Evolutionary conservation across 768 basidiomycete species (phyloP).

Genomic region (Lactarius hatsudake): DNA sequence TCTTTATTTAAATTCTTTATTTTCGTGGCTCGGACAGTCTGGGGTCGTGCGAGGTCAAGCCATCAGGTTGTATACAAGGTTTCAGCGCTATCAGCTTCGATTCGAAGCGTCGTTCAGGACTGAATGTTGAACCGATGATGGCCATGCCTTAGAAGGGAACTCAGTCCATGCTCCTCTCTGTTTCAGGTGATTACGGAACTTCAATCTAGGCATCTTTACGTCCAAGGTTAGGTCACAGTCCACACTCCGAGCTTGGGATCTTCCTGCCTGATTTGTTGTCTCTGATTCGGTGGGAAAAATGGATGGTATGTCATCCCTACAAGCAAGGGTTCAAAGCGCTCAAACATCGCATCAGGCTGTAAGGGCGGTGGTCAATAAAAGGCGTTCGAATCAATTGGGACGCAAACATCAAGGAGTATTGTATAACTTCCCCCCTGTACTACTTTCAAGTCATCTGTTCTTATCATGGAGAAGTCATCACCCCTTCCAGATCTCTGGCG

Average conservation of each 20-base stretch:
- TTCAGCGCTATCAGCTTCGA: not conserved
- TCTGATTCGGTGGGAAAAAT: not conserved
- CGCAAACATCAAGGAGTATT: not conserved
- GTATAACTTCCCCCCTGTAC: not conserved
- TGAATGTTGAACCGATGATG: not conserved
- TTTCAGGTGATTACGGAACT: not conserved
- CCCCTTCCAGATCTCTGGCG: not conserved
- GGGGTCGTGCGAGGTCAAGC: not conserved
- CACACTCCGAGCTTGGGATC: not conserved
- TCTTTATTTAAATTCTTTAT: not conserved
- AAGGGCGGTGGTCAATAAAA: not conserved
- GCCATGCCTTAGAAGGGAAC: not conserved
- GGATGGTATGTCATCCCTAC: not conserved
- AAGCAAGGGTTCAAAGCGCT: not conserved
- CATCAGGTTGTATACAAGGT: not conserved
- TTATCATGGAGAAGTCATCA: not conserved
- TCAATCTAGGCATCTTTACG: not conserved
- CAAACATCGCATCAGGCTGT: not conserved
- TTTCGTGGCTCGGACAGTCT: not conserved
- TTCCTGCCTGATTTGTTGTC: not conserved
- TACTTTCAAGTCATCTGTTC: not conserved
- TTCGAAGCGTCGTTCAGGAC: not conserved
- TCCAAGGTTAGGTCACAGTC: not conserved
- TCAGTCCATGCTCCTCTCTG: not conserved
- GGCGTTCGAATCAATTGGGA: not conserved